phyloP scores from a whole-genome alignment of 2,329 filamentous ascomycete species.

The Rutstroemia sp. region DNA sequence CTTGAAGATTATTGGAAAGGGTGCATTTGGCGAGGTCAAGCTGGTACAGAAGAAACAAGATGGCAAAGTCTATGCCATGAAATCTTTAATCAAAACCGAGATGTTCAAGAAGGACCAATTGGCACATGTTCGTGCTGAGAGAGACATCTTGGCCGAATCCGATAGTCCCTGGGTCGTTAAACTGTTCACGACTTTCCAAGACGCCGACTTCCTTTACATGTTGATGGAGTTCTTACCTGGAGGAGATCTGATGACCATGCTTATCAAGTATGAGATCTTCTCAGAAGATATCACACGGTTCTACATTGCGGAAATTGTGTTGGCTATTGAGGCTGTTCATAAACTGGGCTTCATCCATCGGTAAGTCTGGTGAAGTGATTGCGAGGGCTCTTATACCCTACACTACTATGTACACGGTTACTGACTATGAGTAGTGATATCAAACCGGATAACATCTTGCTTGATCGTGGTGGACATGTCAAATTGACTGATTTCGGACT shows the following conservation, averaged over 20 bases:
- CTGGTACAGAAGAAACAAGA: constrained; percentile 94
- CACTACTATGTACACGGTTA: not conserved
- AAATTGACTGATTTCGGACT: constrained; percentile 98
- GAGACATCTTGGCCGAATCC: constrained; percentile 97
- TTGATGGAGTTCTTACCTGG: constrained; percentile 98
- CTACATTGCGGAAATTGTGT: constrained; percentile 96
- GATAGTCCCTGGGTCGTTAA: constrained; percentile 99
- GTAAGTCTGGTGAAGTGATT: constrained; percentile 43
- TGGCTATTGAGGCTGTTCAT: constrained; percentile 98
- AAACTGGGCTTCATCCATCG: constrained; percentile 97
- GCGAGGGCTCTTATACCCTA: not conserved
- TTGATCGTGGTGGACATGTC: constrained; percentile 92
- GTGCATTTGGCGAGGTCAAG: constrained; percentile 97
- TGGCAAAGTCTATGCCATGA: constrained; percentile 95
- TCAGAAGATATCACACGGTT: constrained; percentile 97
- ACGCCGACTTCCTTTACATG: constrained; percentile 94
- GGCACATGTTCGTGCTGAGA: constrained; percentile 92
- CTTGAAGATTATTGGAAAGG: constrained; percentile 97
- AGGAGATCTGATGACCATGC: constrained; percentile 98
- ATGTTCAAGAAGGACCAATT: constrained; percentile 99
- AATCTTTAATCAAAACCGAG: constrained; percentile 96
- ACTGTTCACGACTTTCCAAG: constrained; percentile 96
- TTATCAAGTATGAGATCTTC: constrained; percentile 99
- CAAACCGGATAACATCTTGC: constrained; percentile 96
- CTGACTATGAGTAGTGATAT: constrained; percentile 63